Evolutionary conservation across 164 flowering plant genomes (phyloP), one percentile per base, ranked within the genome.

Genomic region (Annona squamosa): DNA sequence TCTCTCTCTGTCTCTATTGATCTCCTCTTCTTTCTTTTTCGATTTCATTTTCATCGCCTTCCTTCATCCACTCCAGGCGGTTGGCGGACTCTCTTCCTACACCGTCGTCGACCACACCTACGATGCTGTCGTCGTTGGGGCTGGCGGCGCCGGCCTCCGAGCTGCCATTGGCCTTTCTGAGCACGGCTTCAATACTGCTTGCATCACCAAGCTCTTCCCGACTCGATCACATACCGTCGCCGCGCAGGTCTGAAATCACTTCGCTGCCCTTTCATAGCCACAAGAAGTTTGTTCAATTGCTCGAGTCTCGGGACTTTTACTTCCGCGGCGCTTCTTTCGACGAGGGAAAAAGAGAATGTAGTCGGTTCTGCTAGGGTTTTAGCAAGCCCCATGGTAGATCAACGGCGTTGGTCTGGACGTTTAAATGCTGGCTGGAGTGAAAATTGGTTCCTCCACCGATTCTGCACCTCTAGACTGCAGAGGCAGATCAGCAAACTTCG

Each of bases 131-230:
- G 97, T 93, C 59, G 97, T 93, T 0, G 97, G 98, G 64, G 98
- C 98, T 2, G 98, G 98, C 43, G 98, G 98, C 65, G 98, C 98
- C 0, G 98, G 98, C 62, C 87, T 93, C n/a, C 79, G 98, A 74
- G 98, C 98, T 3, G 97, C 97, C 41, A 91, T 93, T 19, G 98
- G 98, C 17, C 81, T 93, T 0, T 91, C 98, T 3, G 98, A 93
- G 85, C 95, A 93, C 80, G 98, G 98, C 41, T 93, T 93, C 76
- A 91, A 93, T 70, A 91, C 98, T 18, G 98, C 95, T 74, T 93
- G 98, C 81, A 87, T 93, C 74, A 91, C 98, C 56, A 93, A 93
- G 88, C 95, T 93, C 47, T 91, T 93, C 69, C 98, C 98, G 0
- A 91, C 97, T 48, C 91, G 97, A 3, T 93, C 98, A 0, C 98